phyloP scores from a whole-genome alignment of 2,329 filamentous ascomycete genomes.

The Waltergamsia citrina region DNA sequence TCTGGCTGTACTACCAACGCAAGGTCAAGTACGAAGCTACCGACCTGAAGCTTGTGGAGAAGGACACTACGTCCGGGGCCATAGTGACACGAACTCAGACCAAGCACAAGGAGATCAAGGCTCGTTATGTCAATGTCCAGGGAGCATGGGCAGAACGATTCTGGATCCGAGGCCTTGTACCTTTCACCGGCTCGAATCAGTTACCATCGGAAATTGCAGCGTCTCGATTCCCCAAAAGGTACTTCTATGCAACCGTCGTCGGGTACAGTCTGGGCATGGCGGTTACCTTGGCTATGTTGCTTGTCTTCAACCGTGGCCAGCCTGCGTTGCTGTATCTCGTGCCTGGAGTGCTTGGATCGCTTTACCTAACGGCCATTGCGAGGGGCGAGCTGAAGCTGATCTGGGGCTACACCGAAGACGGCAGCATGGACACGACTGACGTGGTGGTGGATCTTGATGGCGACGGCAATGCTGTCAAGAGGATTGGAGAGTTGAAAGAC shows the following conservation, averaged over 20 bases:
- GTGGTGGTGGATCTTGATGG: conserved; percentile 45
- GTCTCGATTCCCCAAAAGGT: conserved; percentile 65
- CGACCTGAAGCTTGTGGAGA: conserved; percentile 21
- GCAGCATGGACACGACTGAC: conserved; percentile 43
- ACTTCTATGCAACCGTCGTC: conserved; percentile 68
- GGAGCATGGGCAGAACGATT: conserved; percentile 77
- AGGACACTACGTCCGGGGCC: conserved; percentile 20
- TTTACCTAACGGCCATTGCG: conserved; percentile 65
- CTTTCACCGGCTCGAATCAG: conserved; percentile 10
- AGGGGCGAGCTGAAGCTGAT: conserved; percentile 66
- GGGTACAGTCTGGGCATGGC: conserved; percentile 77
- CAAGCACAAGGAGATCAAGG: conserved; percentile 39
- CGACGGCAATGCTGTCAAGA: conserved; percentile 33
- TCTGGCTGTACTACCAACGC: conserved; percentile 71
- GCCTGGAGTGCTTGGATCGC: conserved; percentile 64
- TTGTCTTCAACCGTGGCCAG: conserved; percentile 72
- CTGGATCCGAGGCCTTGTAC: conserved; percentile 48
- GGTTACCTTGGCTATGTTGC: conserved; percentile 65
- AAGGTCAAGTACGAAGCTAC: conserved; percentile 43
- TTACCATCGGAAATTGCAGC: conserved; percentile 24
- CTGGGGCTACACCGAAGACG: conserved; percentile 76
- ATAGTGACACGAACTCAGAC: conserved; percentile 23
- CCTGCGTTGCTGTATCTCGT: conserved; percentile 90
- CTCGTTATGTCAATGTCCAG: conserved; percentile 47
- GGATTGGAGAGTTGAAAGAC: conserved; percentile 24